Evolutionary conservation across 495 filamentous ascomycete species (phyloP).

Genomic region (Aspergillus hancockii): DNA sequence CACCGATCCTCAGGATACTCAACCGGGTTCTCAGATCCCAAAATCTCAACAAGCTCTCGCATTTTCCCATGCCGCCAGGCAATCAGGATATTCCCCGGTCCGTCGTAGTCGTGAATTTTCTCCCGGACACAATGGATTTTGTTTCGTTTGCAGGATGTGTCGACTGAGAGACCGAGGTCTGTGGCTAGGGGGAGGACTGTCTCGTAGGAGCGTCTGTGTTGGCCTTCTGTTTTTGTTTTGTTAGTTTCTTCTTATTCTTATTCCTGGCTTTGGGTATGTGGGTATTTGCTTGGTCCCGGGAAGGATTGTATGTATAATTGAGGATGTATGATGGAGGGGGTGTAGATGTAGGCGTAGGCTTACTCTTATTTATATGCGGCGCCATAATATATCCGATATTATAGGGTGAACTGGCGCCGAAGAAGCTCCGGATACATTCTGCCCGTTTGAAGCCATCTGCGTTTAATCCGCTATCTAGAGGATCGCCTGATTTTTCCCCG

Average conservation of each 20-base stretch:
- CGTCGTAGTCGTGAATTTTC: constrained; percentile 20
- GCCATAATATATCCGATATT: constrained; percentile 52
- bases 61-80: constrained; percentile 35
- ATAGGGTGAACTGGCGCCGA: constrained; percentile 43
- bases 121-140: constrained; percentile 26
- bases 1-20: constrained; percentile 34
- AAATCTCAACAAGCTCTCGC: constrained; percentile 18
- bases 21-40: constrained; percentile 21
- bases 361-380: constrained; percentile 32
- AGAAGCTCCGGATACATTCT: constrained; percentile 46
- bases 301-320: no score
- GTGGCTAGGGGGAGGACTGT: constrained; percentile 50
- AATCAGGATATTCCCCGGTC: constrained; percentile 34
- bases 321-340: background rate
- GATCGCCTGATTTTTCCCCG: constrained; percentile 50
- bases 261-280: no score
- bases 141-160: constrained; percentile 41
- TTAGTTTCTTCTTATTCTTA: constrained; percentile 1
- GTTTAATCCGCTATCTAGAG: constrained; percentile 40
- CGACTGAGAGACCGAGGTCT: constrained; percentile 46
- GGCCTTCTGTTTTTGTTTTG: constrained; percentile 38
- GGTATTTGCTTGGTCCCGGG: no score
- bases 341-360: constrained; percentile 10
- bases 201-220: constrained; percentile 44
- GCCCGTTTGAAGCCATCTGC: constrained; percentile 44